These are phyloP conservation scores for Salix purpurea DNA, from an alignment of 345 rosid species.

Conservation along the genomic window DNA sequence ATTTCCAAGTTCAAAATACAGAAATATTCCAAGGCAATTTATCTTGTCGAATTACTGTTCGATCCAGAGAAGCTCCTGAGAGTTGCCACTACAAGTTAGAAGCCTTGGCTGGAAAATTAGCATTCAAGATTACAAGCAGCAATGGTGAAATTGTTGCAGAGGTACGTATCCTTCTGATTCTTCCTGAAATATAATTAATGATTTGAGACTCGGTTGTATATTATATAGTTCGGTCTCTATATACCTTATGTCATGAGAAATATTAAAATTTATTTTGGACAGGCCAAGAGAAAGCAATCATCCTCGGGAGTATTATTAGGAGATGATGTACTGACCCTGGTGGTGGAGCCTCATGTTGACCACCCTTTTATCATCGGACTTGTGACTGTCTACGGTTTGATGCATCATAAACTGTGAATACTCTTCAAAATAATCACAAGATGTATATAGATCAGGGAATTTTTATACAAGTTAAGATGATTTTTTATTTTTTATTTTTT, in stretches of 20 bases:
- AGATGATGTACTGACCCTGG: conserved; percentile 40
- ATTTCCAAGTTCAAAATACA: conserved; percentile 6
- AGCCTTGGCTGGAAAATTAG: conserved; percentile 16
- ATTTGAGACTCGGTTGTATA: background rate
- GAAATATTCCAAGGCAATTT: background rate
- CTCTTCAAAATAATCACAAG: background rate
- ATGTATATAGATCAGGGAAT: no score
- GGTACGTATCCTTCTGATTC: conserved; percentile 1
- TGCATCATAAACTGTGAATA: conserved; percentile 22
- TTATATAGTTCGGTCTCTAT: background rate
- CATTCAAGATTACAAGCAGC: conserved; percentile 15
- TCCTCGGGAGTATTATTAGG: conserved; percentile 31
- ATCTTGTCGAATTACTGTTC: conserved; percentile 6
- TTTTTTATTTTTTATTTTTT: no score
- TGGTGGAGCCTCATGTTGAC: conserved; percentile 34
- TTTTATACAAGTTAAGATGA: no score
- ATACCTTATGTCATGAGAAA: background rate
- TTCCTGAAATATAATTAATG: background rate
- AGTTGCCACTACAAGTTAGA: conserved; percentile 10
- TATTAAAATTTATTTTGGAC: background rate
- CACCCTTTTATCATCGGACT: conserved; percentile 31
- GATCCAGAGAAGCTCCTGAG: background rate
- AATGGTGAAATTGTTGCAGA: conserved; percentile 16
- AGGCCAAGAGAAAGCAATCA: conserved; percentile 38
- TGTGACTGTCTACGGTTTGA: conserved; percentile 36